A percentile compares a stretch with the other conserved stretches of the same genome.
phyloP scores from a whole-genome alignment of 164 flowering plant genomes.

The Vitis amurensis region DNA sequence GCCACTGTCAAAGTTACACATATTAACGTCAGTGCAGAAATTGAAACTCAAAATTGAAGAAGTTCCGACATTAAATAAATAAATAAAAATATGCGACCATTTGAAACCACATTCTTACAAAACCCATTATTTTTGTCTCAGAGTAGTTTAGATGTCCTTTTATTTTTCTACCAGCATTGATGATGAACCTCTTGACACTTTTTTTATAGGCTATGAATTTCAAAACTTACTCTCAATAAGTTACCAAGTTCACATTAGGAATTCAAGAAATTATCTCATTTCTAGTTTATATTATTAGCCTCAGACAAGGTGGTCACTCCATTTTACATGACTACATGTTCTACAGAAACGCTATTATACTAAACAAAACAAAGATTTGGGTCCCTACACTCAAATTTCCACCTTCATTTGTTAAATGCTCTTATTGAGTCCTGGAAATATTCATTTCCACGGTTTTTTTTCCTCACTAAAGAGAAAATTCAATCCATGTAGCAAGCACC shows the following conservation, averaged over 20 bases:
- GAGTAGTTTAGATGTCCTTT: no score
- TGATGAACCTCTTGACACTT: no score
- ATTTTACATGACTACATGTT: neutral
- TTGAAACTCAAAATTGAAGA: neutral
- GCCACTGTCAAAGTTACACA: slow-evolving; percentile 35
- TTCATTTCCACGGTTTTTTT: neutral
- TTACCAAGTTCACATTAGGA: neutral
- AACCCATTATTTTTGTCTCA: no score
- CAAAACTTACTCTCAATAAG: no score
- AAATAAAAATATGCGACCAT: neutral
- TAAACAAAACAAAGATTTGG: neutral
- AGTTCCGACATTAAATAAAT: neutral
- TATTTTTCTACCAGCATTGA: no score
- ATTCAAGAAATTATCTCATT: neutral
- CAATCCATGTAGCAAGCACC: neutral
- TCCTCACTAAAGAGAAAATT: neutral
- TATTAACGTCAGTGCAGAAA: slow-evolving; percentile 12
- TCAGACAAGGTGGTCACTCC: neutral
- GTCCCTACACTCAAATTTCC: no score
- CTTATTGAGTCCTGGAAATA: neutral
- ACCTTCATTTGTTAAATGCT: neutral
- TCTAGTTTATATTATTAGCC: neutral
- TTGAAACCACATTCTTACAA: neutral
- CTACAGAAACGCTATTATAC: neutral
- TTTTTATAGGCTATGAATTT: no score